Evolutionary conservation across 2,329 filamentous ascomycete genomes (phyloP).

Genomic region (Neurospora sp.): DNA sequence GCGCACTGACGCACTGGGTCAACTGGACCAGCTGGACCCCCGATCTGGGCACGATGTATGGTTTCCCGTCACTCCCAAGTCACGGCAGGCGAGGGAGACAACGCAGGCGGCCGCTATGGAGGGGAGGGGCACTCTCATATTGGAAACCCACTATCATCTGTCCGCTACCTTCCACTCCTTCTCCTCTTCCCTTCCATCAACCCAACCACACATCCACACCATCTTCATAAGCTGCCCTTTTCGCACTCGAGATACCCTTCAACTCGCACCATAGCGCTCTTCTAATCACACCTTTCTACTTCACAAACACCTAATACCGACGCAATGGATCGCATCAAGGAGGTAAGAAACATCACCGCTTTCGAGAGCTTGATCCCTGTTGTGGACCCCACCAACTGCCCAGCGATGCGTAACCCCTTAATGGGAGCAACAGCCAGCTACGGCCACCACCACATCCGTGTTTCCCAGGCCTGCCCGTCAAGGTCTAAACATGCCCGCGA

Average conservation of each 20-base stretch:
- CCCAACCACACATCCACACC: conserved; percentile 1
- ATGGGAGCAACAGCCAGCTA: conserved; percentile 4
- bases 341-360: conserved; percentile 47
- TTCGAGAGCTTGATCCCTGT: conserved; percentile 14
- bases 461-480: background rate
- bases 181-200: conserved; percentile 6
- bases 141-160: conserved; percentile 12
- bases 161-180: conserved; percentile 14
- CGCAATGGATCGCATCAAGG: conserved; percentile 82
- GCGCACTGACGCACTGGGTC: background rate
- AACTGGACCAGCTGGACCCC: background rate
- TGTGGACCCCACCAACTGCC: conserved; percentile 23
- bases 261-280: background rate
- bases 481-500: background rate
- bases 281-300: background rate
- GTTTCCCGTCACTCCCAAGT: background rate
- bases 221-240: background rate
- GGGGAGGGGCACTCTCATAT: conserved; percentile 19
- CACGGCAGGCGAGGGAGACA: conserved; percentile 6
- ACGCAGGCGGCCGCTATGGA: conserved; percentile 7
- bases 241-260: background rate
- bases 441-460: conserved; percentile 6
- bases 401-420: conserved; percentile 16
- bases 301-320: conserved; percentile 8
- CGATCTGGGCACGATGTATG: background rate